These are phyloP conservation scores for Sclerospora graminicola DNA, from an alignment of 352 stramenopile genomes.

Conservation along the genomic window DNA sequence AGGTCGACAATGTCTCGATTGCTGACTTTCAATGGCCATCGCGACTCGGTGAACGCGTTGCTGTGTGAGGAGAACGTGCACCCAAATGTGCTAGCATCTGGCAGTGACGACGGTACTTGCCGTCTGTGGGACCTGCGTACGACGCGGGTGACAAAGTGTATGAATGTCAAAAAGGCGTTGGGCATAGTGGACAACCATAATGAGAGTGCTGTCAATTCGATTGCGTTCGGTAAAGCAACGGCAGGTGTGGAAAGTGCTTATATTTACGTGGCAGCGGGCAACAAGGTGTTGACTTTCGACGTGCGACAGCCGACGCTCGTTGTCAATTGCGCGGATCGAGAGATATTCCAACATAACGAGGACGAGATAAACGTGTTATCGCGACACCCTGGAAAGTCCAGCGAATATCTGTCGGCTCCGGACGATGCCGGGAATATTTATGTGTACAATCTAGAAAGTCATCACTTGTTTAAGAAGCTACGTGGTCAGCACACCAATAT, in stretches of 20 bases:
- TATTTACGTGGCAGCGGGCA: slow-evolving; percentile 47
- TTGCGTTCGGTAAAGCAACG: slow-evolving; percentile 35
- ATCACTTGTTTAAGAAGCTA: slow-evolving; percentile 54
- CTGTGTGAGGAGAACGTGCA: slow-evolving; percentile 43
- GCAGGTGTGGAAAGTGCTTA: slow-evolving; percentile 18
- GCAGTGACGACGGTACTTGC: slow-evolving; percentile 57
- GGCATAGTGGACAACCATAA: slow-evolving; percentile 13
- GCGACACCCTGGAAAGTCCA: slow-evolving; percentile 33
- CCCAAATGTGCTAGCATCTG: slow-evolving; percentile 44
- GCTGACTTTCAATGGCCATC: slow-evolving; percentile 44
- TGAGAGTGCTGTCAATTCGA: slow-evolving; percentile 51
- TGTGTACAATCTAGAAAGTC: slow-evolving; percentile 48
- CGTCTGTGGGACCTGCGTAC: slow-evolving; percentile 64
- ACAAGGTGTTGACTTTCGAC: slow-evolving; percentile 62
- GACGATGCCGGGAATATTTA: slow-evolving; percentile 64
- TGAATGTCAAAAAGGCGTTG: slow-evolving; percentile 53
- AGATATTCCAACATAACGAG: slow-evolving; percentile 48
- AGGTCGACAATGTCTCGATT: slow-evolving; percentile 16
- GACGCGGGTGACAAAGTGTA: slow-evolving; percentile 38
- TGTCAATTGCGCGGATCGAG: slow-evolving; percentile 36
- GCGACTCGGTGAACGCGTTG: slow-evolving; percentile 45
- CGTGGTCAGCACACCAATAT: slow-evolving; percentile 60
- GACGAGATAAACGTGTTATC: slow-evolving; percentile 63
- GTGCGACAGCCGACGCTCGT: slow-evolving; percentile 47
- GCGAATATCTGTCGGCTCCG: slow-evolving; percentile 47